Percentiles rank a stretch among this genome's conserved stretches.
phyloP scores from a whole-genome alignment of 2,329 filamentous ascomycete species.

The Ceratocystis albifundus region DNA sequence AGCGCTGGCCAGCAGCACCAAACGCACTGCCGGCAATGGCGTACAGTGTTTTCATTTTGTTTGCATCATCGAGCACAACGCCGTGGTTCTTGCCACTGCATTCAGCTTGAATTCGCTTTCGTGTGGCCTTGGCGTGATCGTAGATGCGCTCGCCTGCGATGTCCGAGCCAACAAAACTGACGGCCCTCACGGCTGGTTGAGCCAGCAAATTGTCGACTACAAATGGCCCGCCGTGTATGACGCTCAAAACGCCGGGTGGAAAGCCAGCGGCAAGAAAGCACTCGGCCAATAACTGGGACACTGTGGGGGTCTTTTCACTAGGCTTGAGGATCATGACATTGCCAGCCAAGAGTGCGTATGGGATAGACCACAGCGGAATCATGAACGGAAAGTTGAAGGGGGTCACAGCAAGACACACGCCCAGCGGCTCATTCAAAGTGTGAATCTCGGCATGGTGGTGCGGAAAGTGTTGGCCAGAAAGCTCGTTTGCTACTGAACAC shows the following conservation, averaged over 20 bases:
- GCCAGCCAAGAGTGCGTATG: conserved; percentile 38
- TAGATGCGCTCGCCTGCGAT: conserved; percentile 60
- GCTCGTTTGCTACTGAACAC: conserved; percentile 21
- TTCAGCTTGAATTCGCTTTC: conserved; percentile 57
- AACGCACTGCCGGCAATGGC: conserved; percentile 36
- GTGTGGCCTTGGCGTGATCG: conserved; percentile 52
- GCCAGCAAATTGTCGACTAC: conserved; percentile 53
- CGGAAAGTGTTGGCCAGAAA: conserved; percentile 19
- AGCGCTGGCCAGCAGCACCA: conserved; percentile 46
- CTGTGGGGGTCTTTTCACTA: conserved; percentile 43
- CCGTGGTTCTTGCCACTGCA: conserved; percentile 56
- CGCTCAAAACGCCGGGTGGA: conserved; percentile 61
- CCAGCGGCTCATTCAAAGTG: conserved; percentile 33
- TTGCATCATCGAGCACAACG: conserved; percentile 53
- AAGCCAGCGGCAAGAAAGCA: conserved; percentile 63
- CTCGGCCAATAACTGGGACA: conserved; percentile 32
- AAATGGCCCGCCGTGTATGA: conserved; percentile 51
- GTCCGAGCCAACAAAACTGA: conserved; percentile 67
- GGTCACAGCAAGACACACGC: conserved; percentile 43
- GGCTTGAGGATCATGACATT: conserved; percentile 43
- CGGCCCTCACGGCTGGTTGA: conserved; percentile 57
- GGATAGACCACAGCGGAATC: conserved; percentile 38
- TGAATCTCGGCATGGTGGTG: conserved; percentile 19
- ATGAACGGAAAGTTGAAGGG: conserved; percentile 45
- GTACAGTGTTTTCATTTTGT: conserved; percentile 52